Evolutionary conservation across 2,329 filamentous ascomycete species (phyloP), one percentile per base, ranked within the genome.

Genomic region (Nemania sp.): DNA sequence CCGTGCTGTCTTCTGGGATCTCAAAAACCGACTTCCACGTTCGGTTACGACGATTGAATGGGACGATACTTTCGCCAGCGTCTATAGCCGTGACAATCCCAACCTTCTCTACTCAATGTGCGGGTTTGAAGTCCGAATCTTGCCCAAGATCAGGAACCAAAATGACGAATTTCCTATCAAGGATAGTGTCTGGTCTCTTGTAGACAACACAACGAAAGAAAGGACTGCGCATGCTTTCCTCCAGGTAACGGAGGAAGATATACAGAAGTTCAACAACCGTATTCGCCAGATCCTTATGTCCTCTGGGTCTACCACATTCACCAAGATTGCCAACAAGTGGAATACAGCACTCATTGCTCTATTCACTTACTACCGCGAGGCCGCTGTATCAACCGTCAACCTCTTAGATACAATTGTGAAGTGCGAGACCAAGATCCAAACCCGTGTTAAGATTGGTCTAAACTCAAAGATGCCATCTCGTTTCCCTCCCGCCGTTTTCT

Each of bases 251-350:
- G 94, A 98, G 72, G 95, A 98, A 73, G 95, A 99, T 72, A 94
- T 99, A 50, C 90, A 94, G 67, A 98, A 98, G 77, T 99, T 99
- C 83, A 99, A 99, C 78, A 99, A 99, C 76, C 89, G 96, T 43
- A 99, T 99, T 72, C 88, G 95, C 61, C 95, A 99, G 73, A 99
- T 99, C 73, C 83, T 99, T 58, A 99, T 99, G 95, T 98, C 94
- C 11, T 98, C 95, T 60, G 96, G 95, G n/a, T 97, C 92, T 5
- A 99, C 95, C 0, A 99, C 95, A 0, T 99, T 99, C 79, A 99
- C 95, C 47, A 99, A 99, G 84, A 99, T 99, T 72, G 95, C 96
- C 48, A 99, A 99, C 79, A 99, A 99, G 79, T 99, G 96, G 95
- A 99, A 99, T 77, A 99, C 95, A 0, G 95, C 92, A 1, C 78